Evolutionary conservation across 2,329 filamentous ascomycete species (phyloP).

Genomic region (Paecilomyces dactylethromorphus): DNA sequence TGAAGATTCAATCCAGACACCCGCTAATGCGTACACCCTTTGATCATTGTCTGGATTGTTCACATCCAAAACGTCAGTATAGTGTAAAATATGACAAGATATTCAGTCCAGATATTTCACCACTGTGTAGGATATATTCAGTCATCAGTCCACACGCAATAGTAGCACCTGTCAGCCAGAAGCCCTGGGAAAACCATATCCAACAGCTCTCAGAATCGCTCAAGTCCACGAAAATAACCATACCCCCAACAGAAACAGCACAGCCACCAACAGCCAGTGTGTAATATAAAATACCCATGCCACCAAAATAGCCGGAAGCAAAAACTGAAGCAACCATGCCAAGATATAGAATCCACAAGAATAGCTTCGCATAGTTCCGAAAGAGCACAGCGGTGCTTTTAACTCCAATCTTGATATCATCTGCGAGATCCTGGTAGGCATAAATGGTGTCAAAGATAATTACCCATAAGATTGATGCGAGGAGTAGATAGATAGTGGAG

Average conservation of each 20-base stretch:
- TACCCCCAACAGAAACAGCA: background rate
- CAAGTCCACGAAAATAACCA: background rate
- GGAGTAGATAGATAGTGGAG: constrained; percentile 2
- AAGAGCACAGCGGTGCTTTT: constrained; percentile 22
- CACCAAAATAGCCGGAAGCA: background rate
- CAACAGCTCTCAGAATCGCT: background rate
- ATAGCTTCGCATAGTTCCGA: background rate
- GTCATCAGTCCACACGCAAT: no score
- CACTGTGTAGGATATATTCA: no score
- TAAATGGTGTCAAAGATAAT: constrained; percentile 33
- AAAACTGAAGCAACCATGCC: background rate
- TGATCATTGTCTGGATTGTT: no score
- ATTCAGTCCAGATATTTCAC: no score
- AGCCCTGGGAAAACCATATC: background rate
- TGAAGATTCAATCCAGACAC: no score
- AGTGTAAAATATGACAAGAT: no score
- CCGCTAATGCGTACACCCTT: no score
- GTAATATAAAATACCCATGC: background rate
- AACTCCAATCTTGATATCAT: constrained; percentile 30
- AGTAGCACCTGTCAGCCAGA: no score
- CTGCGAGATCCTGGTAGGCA: constrained; percentile 28
- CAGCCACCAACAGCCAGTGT: background rate
- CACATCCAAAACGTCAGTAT: no score
- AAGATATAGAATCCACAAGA: background rate
- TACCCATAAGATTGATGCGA: background rate